phyloP scores from a whole-genome alignment of 2,329 filamentous ascomycete genomes.

The Biscogniauxia sp. region DNA sequence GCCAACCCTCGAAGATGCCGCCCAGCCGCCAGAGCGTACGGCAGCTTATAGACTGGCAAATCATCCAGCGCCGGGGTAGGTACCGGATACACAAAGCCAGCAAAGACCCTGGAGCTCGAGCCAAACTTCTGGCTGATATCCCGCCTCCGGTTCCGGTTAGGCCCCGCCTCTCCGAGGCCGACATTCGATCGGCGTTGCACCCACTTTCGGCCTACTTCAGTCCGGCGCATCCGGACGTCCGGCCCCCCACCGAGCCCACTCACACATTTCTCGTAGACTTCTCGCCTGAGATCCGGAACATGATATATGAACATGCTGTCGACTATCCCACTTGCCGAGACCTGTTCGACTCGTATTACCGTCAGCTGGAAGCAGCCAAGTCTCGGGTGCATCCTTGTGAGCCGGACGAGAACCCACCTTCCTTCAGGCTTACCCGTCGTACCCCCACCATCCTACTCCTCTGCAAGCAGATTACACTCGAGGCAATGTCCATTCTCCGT shows the following conservation, averaged over 20 bases:
- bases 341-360: conserved; percentile 33
- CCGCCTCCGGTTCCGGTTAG: conserved; percentile 11
- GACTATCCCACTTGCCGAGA: conserved; percentile 28
- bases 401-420: conserved; percentile 1
- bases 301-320: conserved; percentile 32
- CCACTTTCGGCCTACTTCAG: conserved; percentile 20
- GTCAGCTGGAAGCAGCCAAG: conserved; percentile 18
- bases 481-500: conserved; percentile 30
- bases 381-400: conserved; percentile 9
- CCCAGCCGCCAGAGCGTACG: background rate
- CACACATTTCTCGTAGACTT: conserved; percentile 29
- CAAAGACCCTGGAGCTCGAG: conserved; percentile 20
- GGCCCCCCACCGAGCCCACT: background rate
- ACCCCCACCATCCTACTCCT: conserved; percentile 37
- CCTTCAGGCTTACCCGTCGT: conserved; percentile 13
- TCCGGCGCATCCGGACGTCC: background rate
- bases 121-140: conserved; percentile 20
- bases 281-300: conserved; percentile 35
- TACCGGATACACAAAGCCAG: conserved; percentile 18
- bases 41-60: conserved; percentile 12
- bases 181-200: conserved; percentile 15
- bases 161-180: conserved; percentile 17
- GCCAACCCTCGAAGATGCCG: background rate
- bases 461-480: conserved; percentile 33
- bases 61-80: conserved; percentile 14